Base-by-base conservation (phyloP, 2,329 filamentous ascomycete species). In the Clarireedia paspali region DNA sequence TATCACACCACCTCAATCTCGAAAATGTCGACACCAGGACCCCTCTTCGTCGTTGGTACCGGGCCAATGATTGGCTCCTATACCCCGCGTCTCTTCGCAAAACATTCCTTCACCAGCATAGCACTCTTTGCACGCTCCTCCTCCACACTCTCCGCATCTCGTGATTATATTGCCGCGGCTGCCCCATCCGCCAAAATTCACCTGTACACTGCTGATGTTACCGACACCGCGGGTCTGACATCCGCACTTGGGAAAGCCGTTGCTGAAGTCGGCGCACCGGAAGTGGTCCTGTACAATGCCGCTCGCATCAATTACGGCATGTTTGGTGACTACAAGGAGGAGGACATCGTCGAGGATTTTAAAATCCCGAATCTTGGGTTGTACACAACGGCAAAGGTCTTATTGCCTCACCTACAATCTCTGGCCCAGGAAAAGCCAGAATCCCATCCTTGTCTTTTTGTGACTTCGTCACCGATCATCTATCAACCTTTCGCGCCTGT, bases 241-340 rank as follows among this genome's bases (percentile, higher is more conserved):
- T 62, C 60, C 12, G 71, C 71, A 0, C 67, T 81, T 4, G 63
- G 69, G 6, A 66, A 76, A 39, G 69, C 76, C 4, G 74, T 45
- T 2, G 2, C 38, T 74, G n/a, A 67, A 70, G 1, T 68, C 72
- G 47, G 74, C 73, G 17, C 68, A 68, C 53, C 53, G 6, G 53
- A 55, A 50, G 53, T 55, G n/a, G 66, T 79, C 1, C 74, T 78
- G 47, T 81, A 75, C 70, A 81, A 81, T 60, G 77, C 78, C 0
- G 78, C 78, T 3, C 66, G 75, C 0, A 74, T 81, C 1, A 70
- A 70, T 6, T 70, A 72, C 0, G 73, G 71, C 24, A 66, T 70
- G 3, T 67, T 77, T 0, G 64, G 80, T 6, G 68, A 72, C 36
- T 73, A 74, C 49, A 64, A 62, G 2, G 69, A 75, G 2, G 68